These are phyloP conservation scores for Trypanosoma congolense DNA, from an alignment of 208 protist species.

Conservation along the genomic window DNA sequence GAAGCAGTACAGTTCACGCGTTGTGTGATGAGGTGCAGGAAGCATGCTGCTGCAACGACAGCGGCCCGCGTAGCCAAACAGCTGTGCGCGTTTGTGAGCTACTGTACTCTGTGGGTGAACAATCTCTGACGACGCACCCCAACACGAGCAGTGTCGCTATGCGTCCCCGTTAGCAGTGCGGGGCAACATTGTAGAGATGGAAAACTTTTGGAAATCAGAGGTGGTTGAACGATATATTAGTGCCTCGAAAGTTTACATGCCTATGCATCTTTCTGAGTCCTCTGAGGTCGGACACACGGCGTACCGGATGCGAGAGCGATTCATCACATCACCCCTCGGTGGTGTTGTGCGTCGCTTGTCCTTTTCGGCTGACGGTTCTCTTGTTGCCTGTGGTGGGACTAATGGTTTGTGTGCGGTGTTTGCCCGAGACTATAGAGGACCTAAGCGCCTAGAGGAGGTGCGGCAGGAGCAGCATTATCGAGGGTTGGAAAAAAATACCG, in stretches of 20 bases:
- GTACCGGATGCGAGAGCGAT: conserved; percentile 61
- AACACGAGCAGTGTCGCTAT: conserved; percentile 28
- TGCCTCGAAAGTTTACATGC: conserved; percentile 70
- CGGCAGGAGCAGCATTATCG: conserved; percentile 48
- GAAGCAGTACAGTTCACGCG: neutral
- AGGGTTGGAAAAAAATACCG: conserved; percentile 33
- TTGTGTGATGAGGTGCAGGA: neutral
- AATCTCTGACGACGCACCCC: conserved; percentile 4
- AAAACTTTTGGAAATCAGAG: conserved; percentile 33
- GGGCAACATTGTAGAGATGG: conserved; percentile 28
- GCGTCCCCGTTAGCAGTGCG: conserved; percentile 20
- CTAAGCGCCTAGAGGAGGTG: conserved; percentile 56
- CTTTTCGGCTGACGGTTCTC: conserved; percentile 68
- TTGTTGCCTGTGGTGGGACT: conserved; percentile 56
- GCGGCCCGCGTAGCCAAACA: neutral
- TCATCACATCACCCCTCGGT: conserved; percentile 59
- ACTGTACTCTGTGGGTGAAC: conserved; percentile 5
- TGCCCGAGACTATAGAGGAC: conserved; percentile 68
- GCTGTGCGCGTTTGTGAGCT: conserved; percentile 1
- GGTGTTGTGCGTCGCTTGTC: conserved; percentile 56
- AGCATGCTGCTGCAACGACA: neutral
- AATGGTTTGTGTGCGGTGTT: conserved; percentile 68
- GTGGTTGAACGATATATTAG: conserved; percentile 77
- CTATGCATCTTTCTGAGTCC: conserved; percentile 44
- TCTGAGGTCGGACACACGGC: conserved; percentile 44